phyloP scores from a whole-genome alignment of 2,329 filamentous ascomycete genomes.

The Xylaria sp. region DNA sequence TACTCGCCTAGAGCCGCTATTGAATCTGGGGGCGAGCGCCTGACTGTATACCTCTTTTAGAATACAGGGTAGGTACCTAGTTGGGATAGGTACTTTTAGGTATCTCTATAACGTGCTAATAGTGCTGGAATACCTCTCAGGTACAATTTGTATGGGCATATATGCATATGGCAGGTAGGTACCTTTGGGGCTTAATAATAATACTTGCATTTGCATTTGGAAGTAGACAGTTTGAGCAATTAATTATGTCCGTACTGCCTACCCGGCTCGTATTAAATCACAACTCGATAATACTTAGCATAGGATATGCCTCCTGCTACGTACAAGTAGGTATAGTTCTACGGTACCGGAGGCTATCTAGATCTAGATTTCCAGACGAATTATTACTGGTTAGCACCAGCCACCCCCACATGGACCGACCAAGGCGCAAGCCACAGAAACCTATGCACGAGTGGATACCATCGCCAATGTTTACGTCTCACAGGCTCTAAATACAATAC shows the following conservation, averaged over 20 bases:
- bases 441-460: not conserved
- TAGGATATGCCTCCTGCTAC: not conserved
- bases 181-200: too few relatives aligned
- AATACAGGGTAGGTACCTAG: too few relatives aligned
- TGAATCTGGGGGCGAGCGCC: not conserved
- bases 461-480: slow-evolving; percentile 22
- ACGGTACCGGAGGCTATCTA: not conserved
- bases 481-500: not conserved
- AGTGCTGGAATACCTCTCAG: too few relatives aligned
- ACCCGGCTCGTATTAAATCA: not conserved
- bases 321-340: not conserved
- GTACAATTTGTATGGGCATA: too few relatives aligned
- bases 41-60: not conserved
- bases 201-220: not conserved
- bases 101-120: too few relatives aligned
- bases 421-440: slow-evolving; percentile 32
- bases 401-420: slow-evolving; percentile 26
- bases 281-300: not conserved
- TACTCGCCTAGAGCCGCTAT: not conserved
- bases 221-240: not conserved
- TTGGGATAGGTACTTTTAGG: too few relatives aligned
- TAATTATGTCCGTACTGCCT: not conserved
- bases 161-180: too few relatives aligned
- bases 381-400: slow-evolving; percentile 7
- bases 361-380: slow-evolving; percentile 2